phyloP scores from a whole-genome alignment of 345 rosid genomes.

The Salix suchowensis region DNA sequence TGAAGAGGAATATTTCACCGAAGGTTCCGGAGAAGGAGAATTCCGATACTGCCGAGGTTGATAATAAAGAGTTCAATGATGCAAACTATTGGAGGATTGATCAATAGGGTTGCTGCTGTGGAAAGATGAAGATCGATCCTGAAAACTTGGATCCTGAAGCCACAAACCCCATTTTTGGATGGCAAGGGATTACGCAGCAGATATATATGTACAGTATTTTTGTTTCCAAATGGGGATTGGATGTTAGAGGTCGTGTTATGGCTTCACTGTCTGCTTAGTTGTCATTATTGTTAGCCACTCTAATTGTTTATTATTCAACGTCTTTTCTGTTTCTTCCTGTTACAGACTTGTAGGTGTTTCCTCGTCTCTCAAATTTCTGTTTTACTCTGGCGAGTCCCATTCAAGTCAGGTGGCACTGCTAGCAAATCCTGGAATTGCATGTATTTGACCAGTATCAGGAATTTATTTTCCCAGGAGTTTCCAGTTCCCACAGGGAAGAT shows the following conservation, averaged over 20 bases:
- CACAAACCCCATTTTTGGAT: constrained; percentile 17
- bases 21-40: constrained; percentile 52
- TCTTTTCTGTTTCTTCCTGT: constrained; percentile 17
- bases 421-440: neutral
- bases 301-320: constrained; percentile 32
- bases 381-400: neutral
- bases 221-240: constrained; percentile 31
- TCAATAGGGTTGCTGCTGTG: constrained; percentile 75
- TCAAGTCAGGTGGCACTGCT: neutral
- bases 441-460: neutral
- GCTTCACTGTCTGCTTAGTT: constrained; percentile 24
- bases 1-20: constrained; percentile 55
- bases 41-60: constrained; percentile 44
- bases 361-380: constrained; percentile 14
- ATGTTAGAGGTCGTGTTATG: constrained; percentile 32
- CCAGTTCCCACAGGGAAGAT: neutral
- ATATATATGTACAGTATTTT: constrained; percentile 48
- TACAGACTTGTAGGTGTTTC: constrained; percentile 6
- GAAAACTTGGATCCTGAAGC: constrained; percentile 17
- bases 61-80: constrained; percentile 78
- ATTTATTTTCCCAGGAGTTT: neutral
- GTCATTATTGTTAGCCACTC: constrained; percentile 12
- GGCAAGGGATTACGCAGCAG: constrained; percentile 19
- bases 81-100: constrained; percentile 94
- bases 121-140: constrained; percentile 38